These are phyloP conservation scores for Sugiyamaella castrensis DNA, from an alignment of 1,139 yeast species.

Conservation along the genomic window DNA sequence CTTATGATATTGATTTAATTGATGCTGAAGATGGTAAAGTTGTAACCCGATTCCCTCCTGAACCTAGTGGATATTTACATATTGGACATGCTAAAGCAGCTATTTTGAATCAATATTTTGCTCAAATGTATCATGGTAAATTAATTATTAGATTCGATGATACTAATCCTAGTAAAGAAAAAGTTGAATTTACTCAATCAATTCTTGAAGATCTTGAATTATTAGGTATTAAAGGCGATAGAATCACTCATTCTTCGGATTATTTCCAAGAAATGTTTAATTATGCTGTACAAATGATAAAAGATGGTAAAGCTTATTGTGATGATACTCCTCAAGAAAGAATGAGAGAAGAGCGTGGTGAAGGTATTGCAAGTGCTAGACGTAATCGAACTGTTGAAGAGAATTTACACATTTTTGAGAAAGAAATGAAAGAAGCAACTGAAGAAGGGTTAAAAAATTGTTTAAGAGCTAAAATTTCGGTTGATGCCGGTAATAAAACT, in stretches of 20 bases:
- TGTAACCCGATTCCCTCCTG: constrained; percentile 96
- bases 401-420: constrained; percentile 75
- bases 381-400: constrained; percentile 91
- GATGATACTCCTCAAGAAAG: constrained; percentile 90
- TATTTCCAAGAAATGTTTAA: constrained; percentile 91
- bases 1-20: constrained; percentile 85
- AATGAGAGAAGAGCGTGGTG: constrained; percentile 98
- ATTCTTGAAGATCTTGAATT: constrained; percentile 85
- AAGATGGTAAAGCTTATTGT: constrained; percentile 94
- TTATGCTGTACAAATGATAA: constrained; percentile 75
- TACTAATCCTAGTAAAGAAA: constrained; percentile 95
- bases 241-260: constrained; percentile 82
- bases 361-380: constrained; percentile 85
- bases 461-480: constrained; percentile 92
- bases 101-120: constrained; percentile 89
- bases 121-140: constrained; percentile 90
- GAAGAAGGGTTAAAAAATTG: constrained; percentile 87
- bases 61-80: constrained; percentile 89
- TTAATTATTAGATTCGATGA: constrained; percentile 94
- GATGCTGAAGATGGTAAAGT: constrained; percentile 91
- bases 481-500: constrained; percentile 85
- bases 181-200: constrained; percentile 85
- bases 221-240: constrained; percentile 89
- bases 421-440: constrained; percentile 90
- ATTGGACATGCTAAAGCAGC: constrained; percentile 99